Evolutionary conservation across 140 eudicot genomes (phyloP).

Genomic region (Bidens hawaiensis): DNA sequence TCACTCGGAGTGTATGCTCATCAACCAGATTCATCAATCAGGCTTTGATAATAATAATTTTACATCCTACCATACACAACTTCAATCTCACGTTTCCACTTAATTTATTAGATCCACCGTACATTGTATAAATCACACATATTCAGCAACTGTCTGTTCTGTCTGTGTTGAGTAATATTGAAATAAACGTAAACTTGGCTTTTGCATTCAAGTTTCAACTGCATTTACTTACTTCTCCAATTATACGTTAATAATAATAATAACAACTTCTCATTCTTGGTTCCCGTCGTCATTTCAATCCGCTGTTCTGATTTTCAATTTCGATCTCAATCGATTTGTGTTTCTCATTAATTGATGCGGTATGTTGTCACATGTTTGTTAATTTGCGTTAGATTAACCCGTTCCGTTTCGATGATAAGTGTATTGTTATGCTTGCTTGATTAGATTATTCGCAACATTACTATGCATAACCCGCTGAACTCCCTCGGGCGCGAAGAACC

Average conservation of each 20-base stretch:
- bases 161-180: slow-evolving; percentile 15
- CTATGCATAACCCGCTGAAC: too few species aligned
- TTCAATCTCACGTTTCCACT: slow-evolving; percentile 24
- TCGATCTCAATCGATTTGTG: slow-evolving; percentile 12
- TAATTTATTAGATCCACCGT: neutral
- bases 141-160: neutral
- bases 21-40: slow-evolving; percentile 27
- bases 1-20: too few species aligned
- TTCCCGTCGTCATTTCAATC: slow-evolving; percentile 1
- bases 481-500: too few species aligned
- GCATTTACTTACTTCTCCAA: too few species aligned
- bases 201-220: slow-evolving; percentile 22
- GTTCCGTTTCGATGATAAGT: neutral
- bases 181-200: slow-evolving; percentile 11
- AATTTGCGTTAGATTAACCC: neutral
- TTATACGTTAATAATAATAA: too few species aligned
- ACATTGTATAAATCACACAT: neutral
- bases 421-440: too few species aligned
- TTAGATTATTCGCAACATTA: neutral
- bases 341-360: neutral
- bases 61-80: slow-evolving; percentile 24
- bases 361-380: neutral
- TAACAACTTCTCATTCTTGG: slow-evolving; percentile 10
- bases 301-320: neutral
- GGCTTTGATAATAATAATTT: neutral